These are phyloP conservation scores for Talaromyces sp. DNA, from an alignment of 2,329 filamentous ascomycete species.

Conservation along the genomic window DNA sequence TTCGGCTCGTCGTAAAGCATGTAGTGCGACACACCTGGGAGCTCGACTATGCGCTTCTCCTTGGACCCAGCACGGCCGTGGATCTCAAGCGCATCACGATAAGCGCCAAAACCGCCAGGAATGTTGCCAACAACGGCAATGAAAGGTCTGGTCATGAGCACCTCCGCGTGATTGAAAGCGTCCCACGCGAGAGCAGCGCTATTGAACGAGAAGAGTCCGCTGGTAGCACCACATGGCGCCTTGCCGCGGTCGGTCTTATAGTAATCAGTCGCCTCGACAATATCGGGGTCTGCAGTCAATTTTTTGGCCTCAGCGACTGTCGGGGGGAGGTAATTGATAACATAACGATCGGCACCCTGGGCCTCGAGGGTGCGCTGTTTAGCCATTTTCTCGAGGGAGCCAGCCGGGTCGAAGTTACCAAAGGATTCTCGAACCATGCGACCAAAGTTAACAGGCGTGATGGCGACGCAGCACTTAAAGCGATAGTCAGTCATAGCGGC, in stretches of 20 bases:
- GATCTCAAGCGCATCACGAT: constrained; percentile 16
- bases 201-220: not conserved
- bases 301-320: not conserved
- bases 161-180: constrained; percentile 9
- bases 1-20: not conserved
- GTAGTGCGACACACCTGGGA: not conserved
- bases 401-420: constrained; percentile 8
- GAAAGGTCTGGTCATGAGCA: constrained; percentile 15
- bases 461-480: constrained; percentile 14
- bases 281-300: not conserved
- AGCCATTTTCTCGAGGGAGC: constrained; percentile 14
- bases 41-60: constrained; percentile 11
- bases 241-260: not conserved
- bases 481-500: constrained; percentile 19
- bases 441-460: constrained; percentile 16
- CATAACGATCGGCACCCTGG: constrained; percentile 14
- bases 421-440: constrained; percentile 15
- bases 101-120: constrained; percentile 16
- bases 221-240: not conserved
- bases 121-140: constrained; percentile 14
- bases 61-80: constrained; percentile 14
- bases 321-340: constrained; percentile 13
- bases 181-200: not conserved
- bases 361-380: constrained; percentile 15
- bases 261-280: not conserved